Base-by-base conservation (phyloP, 257 asterid genomes). In the Gynochthodes officinalis region DNA sequence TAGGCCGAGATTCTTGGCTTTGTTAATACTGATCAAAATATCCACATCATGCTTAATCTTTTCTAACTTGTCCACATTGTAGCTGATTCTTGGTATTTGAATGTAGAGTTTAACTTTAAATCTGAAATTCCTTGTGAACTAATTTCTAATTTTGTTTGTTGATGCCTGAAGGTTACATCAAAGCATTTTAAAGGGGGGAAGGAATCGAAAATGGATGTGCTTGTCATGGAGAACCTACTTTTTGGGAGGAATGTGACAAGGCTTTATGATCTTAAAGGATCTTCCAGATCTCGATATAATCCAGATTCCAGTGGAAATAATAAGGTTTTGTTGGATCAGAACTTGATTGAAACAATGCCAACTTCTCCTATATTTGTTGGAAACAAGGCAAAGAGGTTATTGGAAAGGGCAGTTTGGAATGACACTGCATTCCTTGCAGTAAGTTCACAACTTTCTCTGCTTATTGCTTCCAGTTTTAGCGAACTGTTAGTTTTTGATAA, bases 351-450 rank as follows among this genome's bases (percentile, higher is more conserved):
- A 82, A 88, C 97, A 61, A 91, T 94, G 99, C 98, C 99, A 77
- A 94, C 98, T 59, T 88, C 91, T 80, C 99, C 99, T 4, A 91
- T 94, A 43, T 94, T 94, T 79, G 96, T 94, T 13, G 97, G 99
- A 63, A 87, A 87, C 78, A 95, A 87, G 83, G 98, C 98, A 77
- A 91, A 90, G 81, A 81, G 96, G 77, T 74, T 87, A 23, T 66
- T 95, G 67, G 96, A 92, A 81, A 82, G 99, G 85, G 98, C 99
- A 33, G 96, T 95, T 63, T 95, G 99, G 99, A 95, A 92, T 40
- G 99, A 95, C 73, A 90, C 99, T 61, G 89, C 95, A 43, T 95
- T 95, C 77, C 99, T 95, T 33, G 97, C 92, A 13, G 98, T 92
- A 86, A 88, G 99, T 87, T 77, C 55, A 25, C 61, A 30, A 21